Percentiles rank a stretch among this genome's conserved stretches.
These are phyloP conservation scores for Ustilago tritici DNA, from an alignment of 1,284 basidiomycete genomes.

Conservation along the genomic window DNA sequence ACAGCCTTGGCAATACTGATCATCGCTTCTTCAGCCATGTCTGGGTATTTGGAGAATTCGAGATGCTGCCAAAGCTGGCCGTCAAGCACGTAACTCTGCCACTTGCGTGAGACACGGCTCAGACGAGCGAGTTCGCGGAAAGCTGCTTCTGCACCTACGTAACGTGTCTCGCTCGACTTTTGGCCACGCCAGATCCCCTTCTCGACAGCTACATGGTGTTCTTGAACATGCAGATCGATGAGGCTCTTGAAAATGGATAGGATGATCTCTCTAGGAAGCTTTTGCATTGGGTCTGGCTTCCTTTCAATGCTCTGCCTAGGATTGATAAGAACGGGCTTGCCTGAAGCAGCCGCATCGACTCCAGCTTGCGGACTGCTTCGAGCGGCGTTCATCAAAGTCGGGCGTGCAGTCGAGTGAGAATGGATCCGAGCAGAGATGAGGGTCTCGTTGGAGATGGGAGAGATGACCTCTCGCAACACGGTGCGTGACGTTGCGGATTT, in stretches of 20 bases:
- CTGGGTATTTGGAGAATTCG: constrained; percentile 73
- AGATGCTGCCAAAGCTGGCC: constrained; percentile 82
- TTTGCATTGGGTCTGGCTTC: constrained; percentile 25
- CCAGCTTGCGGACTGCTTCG: constrained; percentile 40
- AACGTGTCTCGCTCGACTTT: constrained; percentile 30
- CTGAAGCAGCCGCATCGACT: constrained; percentile 22
- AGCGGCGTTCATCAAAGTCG: constrained; percentile 31
- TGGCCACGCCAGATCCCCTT: constrained; percentile 38
- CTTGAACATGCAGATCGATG: constrained; percentile 30
- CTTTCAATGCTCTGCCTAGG: constrained; percentile 24
- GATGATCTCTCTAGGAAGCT: constrained; percentile 44
- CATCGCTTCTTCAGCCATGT: constrained; percentile 42
- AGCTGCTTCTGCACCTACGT: constrained; percentile 35
- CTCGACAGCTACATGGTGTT: constrained; percentile 24
- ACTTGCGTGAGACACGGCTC: constrained; percentile 81
- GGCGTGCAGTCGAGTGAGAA: constrained; percentile 12
- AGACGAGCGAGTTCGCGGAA: constrained; percentile 47
- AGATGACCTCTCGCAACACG: constrained; percentile 29
- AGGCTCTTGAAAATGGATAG: constrained; percentile 35
- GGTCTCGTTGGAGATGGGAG: constrained; percentile 32
- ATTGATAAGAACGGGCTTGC: constrained; percentile 22
- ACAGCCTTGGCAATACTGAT: constrained; percentile 36
- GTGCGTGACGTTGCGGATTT: not conserved
- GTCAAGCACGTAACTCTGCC: constrained; percentile 83
- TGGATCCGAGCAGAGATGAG: constrained; percentile 49